Percentiles rank a stretch among this genome's conserved stretches.
Conservation (phyloP, 2,329 filamentous ascomycete genomes). For the Cryphonectria carpinicola region DNA sequence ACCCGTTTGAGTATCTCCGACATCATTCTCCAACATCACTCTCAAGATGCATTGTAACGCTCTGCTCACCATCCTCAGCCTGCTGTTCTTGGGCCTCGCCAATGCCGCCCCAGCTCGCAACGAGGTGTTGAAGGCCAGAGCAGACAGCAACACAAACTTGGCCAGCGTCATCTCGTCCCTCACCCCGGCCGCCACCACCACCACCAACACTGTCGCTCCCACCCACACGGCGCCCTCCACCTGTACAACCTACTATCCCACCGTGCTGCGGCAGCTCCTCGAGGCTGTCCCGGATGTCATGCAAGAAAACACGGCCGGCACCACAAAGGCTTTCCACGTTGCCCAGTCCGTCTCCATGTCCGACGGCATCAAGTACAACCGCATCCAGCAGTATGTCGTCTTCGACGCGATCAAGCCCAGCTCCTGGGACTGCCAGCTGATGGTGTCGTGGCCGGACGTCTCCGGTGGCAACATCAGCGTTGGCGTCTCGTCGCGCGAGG, state of each 20-base stretch:
- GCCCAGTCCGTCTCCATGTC: constrained; percentile 26
- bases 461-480: constrained; percentile 14
- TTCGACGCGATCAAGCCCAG: constrained; percentile 24
- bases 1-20: background rate
- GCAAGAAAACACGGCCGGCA: constrained; percentile 24
- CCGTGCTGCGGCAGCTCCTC: constrained; percentile 24
- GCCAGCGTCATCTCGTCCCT: background rate
- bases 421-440: constrained; percentile 29
- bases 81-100: constrained; percentile 17
- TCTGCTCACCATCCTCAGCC: constrained; percentile 11
- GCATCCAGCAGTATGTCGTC: constrained; percentile 26
- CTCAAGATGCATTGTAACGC: constrained; percentile 21
- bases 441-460: constrained; percentile 27
- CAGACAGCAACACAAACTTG: background rate
- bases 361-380: constrained; percentile 28
- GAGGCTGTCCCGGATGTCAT: constrained; percentile 20
- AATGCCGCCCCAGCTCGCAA: constrained; percentile 9
- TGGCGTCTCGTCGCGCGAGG: constrained; percentile 9
- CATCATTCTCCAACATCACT: background rate
- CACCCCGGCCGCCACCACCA: background rate
- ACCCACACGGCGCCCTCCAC: constrained; percentile 25
- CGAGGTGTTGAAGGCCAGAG: background rate
- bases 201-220: constrained; percentile 11
- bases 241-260: constrained; percentile 27
- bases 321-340: constrained; percentile 21